These are phyloP conservation scores for Mycena chlorophos DNA, from an alignment of 768 basidiomycete genomes.

Conservation along the genomic window DNA sequence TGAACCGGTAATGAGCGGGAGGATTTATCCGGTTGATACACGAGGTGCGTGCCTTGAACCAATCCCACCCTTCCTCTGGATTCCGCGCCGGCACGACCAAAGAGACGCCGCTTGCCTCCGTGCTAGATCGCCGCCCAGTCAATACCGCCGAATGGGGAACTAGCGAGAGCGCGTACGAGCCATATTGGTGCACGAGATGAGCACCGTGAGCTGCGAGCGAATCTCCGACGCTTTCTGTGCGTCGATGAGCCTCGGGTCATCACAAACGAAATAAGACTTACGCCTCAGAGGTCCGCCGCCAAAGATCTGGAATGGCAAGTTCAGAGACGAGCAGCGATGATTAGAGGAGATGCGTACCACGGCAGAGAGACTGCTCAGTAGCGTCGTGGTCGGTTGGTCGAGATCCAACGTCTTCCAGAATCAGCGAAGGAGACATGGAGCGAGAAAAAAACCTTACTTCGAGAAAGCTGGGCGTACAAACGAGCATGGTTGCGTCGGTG, in stretches of 20 bases:
- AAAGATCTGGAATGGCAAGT: not conserved
- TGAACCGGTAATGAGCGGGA: not conserved
- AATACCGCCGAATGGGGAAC: too few species aligned
- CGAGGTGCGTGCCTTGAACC: not conserved
- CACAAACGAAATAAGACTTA: constrained; percentile 1
- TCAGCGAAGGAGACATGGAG: not conserved
- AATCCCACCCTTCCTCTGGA: not conserved
- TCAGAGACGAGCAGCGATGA: not conserved
- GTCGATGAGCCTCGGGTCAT: not conserved
- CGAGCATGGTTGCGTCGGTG: constrained; percentile 21
- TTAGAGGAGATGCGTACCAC: not conserved
- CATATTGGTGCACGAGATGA: constrained; percentile 19
- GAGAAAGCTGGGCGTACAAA: constrained; percentile 26
- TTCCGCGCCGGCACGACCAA: not conserved
- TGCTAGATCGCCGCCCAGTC: too few species aligned
- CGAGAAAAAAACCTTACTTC: constrained; percentile 22
- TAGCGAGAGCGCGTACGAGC: too few species aligned
- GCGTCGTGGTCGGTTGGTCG: not conserved
- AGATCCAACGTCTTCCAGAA: not conserved
- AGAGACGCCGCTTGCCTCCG: not conserved
- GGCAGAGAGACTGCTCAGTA: not conserved
- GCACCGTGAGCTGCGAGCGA: constrained; percentile 31
- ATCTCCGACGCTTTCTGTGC: constrained; percentile 31
- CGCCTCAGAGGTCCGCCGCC: constrained; percentile 2
- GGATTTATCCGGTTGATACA: not conserved